A percentile compares a stretch with the other conserved stretches of the same genome.
Conservation (phyloP, 805 yeast species). For the Barnettozyma siamensis region DNA sequence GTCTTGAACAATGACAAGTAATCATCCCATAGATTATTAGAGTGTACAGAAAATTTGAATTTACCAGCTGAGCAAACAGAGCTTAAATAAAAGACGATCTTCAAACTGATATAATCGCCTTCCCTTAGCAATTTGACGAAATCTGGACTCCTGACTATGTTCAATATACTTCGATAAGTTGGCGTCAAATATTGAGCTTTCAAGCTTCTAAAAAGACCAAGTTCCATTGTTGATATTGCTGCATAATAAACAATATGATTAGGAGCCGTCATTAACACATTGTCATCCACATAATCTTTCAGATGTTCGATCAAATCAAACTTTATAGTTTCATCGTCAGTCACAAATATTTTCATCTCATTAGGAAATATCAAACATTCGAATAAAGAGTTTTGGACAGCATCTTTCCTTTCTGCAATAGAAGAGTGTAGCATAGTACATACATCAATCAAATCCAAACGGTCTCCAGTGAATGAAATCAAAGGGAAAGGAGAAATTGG, state of each 20-base stretch:
- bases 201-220: constrained; percentile 16
- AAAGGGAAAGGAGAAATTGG: constrained; percentile 16
- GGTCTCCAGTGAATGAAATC: constrained; percentile 5
- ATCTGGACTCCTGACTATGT: constrained; percentile 5
- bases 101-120: constrained; percentile 18
- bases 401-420: constrained; percentile 3
- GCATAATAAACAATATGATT: constrained; percentile 7
- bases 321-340: constrained; percentile 3
- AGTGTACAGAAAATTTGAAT: constrained; percentile 15
- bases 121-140: constrained; percentile 12
- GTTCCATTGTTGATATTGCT: constrained; percentile 15
- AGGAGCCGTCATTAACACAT: constrained; percentile 2
- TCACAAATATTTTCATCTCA: constrained; percentile 9
- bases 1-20: constrained; percentile 13
- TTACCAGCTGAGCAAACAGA: constrained; percentile 20
- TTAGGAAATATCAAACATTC: constrained; percentile 12
- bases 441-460: constrained; percentile 14
- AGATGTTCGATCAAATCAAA: constrained; percentile 17
- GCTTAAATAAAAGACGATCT: constrained; percentile 18
- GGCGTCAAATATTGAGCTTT: constrained; percentile 19
- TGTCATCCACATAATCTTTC: constrained; percentile 8
- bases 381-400: constrained; percentile 9
- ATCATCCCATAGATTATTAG: constrained; percentile 18
- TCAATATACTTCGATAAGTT: constrained; percentile 12
- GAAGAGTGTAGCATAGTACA: constrained; percentile 10